Percentiles rank a stretch among this genome's conserved stretches.
Conservation (phyloP, 306 rosid genomes). For the Quercus glauca region DNA sequence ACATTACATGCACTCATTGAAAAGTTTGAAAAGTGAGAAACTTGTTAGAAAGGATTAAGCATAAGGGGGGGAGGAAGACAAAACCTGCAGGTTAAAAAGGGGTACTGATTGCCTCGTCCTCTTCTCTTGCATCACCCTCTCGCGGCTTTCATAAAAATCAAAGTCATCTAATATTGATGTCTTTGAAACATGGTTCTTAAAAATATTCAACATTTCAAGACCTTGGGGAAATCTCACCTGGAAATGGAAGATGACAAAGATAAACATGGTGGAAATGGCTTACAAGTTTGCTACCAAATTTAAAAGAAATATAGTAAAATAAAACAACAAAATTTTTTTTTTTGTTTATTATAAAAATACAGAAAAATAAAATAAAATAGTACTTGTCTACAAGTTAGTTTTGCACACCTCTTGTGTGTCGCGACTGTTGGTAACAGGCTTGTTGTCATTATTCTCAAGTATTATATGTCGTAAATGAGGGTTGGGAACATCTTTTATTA, state of each 20-base stretch:
- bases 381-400: neutral
- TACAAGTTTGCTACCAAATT: neutral
- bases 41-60: slow-evolving; percentile 9
- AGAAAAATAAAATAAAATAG: neutral
- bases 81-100: slow-evolving; percentile 42
- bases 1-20: slow-evolving; percentile 34
- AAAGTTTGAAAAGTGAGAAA: neutral
- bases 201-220: slow-evolving; percentile 53
- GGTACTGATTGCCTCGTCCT: slow-evolving; percentile 47
- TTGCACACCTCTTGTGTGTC: slow-evolving; percentile 81
- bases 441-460: slow-evolving; percentile 79
- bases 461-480: slow-evolving; percentile 72
- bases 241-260: slow-evolving; percentile 17
- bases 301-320: neutral
- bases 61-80: neutral
- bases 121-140: slow-evolving; percentile 70
- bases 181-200: slow-evolving; percentile 49
- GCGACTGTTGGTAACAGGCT: slow-evolving; percentile 83
- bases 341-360: too few species aligned
- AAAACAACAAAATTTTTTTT: too few species aligned
- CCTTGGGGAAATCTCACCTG: slow-evolving; percentile 69
- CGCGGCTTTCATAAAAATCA: slow-evolving; percentile 77
- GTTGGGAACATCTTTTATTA: slow-evolving; percentile 76
- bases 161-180: slow-evolving; percentile 79
- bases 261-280: slow-evolving; percentile 2